Percentiles rank a stretch among this genome's conserved stretches.
Evolutionary conservation across 352 stramenopile genomes (phyloP).

Genomic region (Thalassiosira mediterranea): DNA sequence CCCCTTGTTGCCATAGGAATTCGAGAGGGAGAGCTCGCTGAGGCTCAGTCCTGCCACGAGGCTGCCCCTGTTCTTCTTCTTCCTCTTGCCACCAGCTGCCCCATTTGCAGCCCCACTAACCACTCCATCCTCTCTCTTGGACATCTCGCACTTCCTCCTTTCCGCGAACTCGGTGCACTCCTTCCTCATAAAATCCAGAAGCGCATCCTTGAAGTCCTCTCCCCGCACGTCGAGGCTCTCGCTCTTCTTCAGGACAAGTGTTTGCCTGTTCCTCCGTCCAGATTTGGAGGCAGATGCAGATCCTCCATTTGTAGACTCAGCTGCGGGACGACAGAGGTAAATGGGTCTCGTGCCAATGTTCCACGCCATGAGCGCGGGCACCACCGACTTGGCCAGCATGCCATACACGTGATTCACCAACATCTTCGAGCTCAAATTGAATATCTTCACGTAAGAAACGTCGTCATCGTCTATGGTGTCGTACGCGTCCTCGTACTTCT

Average conservation of each 20-base stretch:
- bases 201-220: slow-evolving; percentile 63
- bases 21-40: slow-evolving; percentile 36
- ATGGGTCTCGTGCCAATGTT: slow-evolving; percentile 83
- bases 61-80: background rate
- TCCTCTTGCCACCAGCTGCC: slow-evolving; percentile 1
- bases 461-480: slow-evolving; percentile 83
- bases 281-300: too few species aligned
- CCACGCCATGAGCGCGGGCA: slow-evolving; percentile 83
- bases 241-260: slow-evolving; percentile 35
- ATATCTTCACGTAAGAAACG: slow-evolving; percentile 85
- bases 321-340: slow-evolving; percentile 68
- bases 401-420: slow-evolving; percentile 83
- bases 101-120: slow-evolving; percentile 65
- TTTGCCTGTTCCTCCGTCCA: background rate
- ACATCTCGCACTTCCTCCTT: slow-evolving; percentile 42
- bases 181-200: slow-evolving; percentile 68
- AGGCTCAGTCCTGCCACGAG: background rate
- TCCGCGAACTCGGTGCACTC: slow-evolving; percentile 72
- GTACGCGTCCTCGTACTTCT: slow-evolving; percentile 91
- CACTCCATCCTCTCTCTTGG: slow-evolving; percentile 53
- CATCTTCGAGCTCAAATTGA: slow-evolving; percentile 82
- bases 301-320: background rate
- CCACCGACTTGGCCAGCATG: slow-evolving; percentile 81
- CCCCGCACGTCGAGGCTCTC: slow-evolving; percentile 67
- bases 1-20: slow-evolving; percentile 31